A percentile compares a stretch with the other conserved stretches of the same genome.
phyloP scores from a whole-genome alignment of 257 asterid genomes.

The Nicotiana noctiflora region DNA sequence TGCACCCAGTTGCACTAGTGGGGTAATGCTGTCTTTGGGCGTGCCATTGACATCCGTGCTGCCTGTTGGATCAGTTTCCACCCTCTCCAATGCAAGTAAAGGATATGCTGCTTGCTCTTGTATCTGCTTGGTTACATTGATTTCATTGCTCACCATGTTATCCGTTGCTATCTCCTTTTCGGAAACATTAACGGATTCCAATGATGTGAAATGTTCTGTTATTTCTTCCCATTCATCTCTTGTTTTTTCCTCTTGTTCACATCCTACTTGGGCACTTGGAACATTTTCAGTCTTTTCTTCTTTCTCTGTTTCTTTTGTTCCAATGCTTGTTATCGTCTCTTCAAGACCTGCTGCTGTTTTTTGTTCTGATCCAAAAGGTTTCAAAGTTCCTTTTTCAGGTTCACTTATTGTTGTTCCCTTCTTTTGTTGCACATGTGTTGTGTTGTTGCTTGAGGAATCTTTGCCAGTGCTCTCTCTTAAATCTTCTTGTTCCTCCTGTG shows the following conservation, averaged over 20 bases:
- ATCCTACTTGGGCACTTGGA: not conserved
- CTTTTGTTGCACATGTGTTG: not conserved
- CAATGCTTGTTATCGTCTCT: not conserved
- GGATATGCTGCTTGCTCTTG: slow-evolving; percentile 8
- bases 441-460: not conserved
- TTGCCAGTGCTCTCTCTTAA: not conserved
- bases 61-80: not conserved
- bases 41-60: not conserved
- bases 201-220: not conserved
- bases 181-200: not conserved
- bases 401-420: slow-evolving; percentile 1
- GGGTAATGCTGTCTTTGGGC: not conserved
- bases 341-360: slow-evolving; percentile 16
- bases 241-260: not conserved
- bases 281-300: not conserved
- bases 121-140: not conserved
- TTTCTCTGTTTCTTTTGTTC: not conserved
- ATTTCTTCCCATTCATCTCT: not conserved
- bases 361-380: slow-evolving; percentile 8
- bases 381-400: not conserved
- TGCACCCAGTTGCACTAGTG: not conserved
- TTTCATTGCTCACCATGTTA: not conserved
- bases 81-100: not conserved
- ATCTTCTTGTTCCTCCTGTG: slow-evolving; percentile 3
- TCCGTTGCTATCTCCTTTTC: slow-evolving; percentile 6